These are phyloP conservation scores for Casaregolazyma lundiana DNA, from an alignment of 1,139 yeast species.

Conservation along the genomic window DNA sequence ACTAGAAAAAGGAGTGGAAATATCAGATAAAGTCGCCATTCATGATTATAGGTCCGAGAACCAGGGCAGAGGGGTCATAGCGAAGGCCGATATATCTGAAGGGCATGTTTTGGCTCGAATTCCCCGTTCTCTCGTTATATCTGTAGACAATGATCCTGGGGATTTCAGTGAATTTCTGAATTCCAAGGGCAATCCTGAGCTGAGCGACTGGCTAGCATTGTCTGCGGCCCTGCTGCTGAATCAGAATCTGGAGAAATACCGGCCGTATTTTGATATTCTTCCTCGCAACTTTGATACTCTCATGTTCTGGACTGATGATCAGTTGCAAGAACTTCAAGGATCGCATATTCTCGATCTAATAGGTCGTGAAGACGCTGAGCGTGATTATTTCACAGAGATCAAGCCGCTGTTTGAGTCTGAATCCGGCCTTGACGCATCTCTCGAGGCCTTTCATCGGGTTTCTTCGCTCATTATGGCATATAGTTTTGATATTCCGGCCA, in stretches of 20 bases:
- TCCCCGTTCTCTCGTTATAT: constrained; percentile 55
- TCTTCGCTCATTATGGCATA: constrained; percentile 70
- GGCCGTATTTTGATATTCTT: constrained; percentile 62
- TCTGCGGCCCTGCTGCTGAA: constrained; percentile 57
- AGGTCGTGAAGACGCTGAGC: constrained; percentile 64
- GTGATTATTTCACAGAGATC: constrained; percentile 44
- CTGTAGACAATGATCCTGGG: constrained; percentile 51
- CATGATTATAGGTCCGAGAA: constrained; percentile 52
- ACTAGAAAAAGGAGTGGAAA: constrained; percentile 37
- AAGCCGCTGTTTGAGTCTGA: constrained; percentile 33
- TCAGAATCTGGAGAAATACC: constrained; percentile 52
- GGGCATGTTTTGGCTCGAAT: constrained; percentile 62
- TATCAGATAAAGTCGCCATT: constrained; percentile 55
- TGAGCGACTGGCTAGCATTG: constrained; percentile 69
- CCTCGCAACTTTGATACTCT: constrained; percentile 65
- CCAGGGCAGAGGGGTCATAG: constrained; percentile 80
- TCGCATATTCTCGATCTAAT: constrained; percentile 65
- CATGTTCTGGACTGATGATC: constrained; percentile 68
- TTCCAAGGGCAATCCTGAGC: constrained; percentile 35
- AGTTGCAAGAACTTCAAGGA: constrained; percentile 54
- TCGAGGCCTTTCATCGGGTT: constrained; percentile 60
- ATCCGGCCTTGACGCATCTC: constrained; percentile 34
- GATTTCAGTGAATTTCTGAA: constrained; percentile 38
- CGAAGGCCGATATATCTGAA: constrained; percentile 55
- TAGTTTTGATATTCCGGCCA: constrained; percentile 51